Conservation (phyloP, 1,284 basidiomycete genomes). For the Tilletia walkeri region DNA sequence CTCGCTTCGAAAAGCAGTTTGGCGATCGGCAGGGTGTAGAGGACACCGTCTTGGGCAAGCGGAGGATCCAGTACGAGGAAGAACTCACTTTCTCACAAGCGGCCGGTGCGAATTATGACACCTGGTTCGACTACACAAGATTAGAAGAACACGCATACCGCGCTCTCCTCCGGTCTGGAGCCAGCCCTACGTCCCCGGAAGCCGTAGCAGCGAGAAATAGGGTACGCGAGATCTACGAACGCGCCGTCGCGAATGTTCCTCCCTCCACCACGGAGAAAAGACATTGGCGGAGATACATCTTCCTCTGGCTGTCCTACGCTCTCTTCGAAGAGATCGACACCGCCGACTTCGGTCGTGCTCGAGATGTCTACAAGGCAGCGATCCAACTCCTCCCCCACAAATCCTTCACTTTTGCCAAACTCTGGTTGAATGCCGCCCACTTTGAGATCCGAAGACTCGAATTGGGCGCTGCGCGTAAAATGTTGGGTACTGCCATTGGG, state of each 20-base stretch:
- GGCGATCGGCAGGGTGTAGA: slow-evolving; percentile 84
- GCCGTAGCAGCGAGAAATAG: slow-evolving; percentile 63
- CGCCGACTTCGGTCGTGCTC: slow-evolving; percentile 78
- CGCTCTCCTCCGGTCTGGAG: slow-evolving; percentile 55
- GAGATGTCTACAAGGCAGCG: slow-evolving; percentile 90
- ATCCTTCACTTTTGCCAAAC: slow-evolving; percentile 92
- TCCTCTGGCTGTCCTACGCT: slow-evolving; percentile 93
- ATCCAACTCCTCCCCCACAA: slow-evolving; percentile 88
- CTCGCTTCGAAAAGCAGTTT: slow-evolving; percentile 97
- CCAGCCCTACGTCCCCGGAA: slow-evolving; percentile 23
- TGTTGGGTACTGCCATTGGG: slow-evolving; percentile 85
- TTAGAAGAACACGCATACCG: slow-evolving; percentile 84
- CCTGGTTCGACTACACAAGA: slow-evolving; percentile 95
- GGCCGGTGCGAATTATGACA: slow-evolving; percentile 83
- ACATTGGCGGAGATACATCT: slow-evolving; percentile 80
- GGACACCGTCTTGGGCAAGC: slow-evolving; percentile 89
- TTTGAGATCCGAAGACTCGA: slow-evolving; percentile 88
- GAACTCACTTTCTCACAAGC: slow-evolving; percentile 29
- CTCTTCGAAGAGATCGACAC: slow-evolving; percentile 95
- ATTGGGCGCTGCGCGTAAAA: slow-evolving; percentile 78
- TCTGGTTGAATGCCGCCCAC: slow-evolving; percentile 72
- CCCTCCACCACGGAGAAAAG: slow-evolving; percentile 77
- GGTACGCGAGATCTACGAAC: slow-evolving; percentile 90
- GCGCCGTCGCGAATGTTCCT: slow-evolving; percentile 92
- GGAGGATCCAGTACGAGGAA: slow-evolving; percentile 84